A percentile compares a stretch with the other conserved stretches of the same genome.
phyloP scores from a whole-genome alignment of 768 basidiomycete species.

The Vararia minispora region DNA sequence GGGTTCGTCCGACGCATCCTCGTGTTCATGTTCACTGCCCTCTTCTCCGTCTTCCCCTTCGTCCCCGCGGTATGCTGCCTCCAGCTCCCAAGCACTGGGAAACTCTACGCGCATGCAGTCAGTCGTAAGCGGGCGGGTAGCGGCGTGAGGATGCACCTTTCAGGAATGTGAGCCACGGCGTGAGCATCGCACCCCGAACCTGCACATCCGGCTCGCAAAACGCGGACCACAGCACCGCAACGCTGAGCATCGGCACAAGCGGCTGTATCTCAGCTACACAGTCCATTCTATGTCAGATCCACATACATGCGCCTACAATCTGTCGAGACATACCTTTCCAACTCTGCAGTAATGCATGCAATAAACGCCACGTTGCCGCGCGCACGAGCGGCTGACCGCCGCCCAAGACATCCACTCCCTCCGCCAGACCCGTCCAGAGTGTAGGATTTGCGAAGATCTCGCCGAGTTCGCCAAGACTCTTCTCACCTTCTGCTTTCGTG shows the following conservation, averaged over 20 bases:
- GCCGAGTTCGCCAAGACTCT: slow-evolving; percentile 20
- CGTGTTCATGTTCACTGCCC: slow-evolving; percentile 1
- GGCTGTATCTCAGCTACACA: slow-evolving; percentile 17
- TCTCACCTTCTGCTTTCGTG: neutral
- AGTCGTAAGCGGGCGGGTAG: neutral
- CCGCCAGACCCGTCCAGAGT: slow-evolving; percentile 51
- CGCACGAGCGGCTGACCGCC: slow-evolving; percentile 61
- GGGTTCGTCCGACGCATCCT: slow-evolving; percentile 1
- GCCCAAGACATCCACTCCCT: slow-evolving; percentile 40
- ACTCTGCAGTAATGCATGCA: slow-evolving; percentile 32
- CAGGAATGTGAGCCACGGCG: slow-evolving; percentile 59
- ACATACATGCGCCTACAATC: neutral
- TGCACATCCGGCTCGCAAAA: slow-evolving; percentile 60
- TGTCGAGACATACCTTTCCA: slow-evolving; percentile 30
- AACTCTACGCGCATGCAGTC: slow-evolving; percentile 32
- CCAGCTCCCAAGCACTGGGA: slow-evolving; percentile 53
- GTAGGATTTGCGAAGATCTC: slow-evolving; percentile 35
- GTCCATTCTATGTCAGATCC: no score
- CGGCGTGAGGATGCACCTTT: slow-evolving; percentile 38
- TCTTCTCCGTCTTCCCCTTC: slow-evolving; percentile 28
- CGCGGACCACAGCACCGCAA: slow-evolving; percentile 52
- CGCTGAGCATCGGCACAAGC: slow-evolving; percentile 37
- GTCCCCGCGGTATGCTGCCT: slow-evolving; percentile 20
- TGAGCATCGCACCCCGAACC: slow-evolving; percentile 62
- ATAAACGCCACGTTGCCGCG: slow-evolving; percentile 52